Percentiles rank a stretch among this genome's conserved stretches.
Conservation (phyloP, 306 rosid genomes). For the Calophaca sinica region DNA sequence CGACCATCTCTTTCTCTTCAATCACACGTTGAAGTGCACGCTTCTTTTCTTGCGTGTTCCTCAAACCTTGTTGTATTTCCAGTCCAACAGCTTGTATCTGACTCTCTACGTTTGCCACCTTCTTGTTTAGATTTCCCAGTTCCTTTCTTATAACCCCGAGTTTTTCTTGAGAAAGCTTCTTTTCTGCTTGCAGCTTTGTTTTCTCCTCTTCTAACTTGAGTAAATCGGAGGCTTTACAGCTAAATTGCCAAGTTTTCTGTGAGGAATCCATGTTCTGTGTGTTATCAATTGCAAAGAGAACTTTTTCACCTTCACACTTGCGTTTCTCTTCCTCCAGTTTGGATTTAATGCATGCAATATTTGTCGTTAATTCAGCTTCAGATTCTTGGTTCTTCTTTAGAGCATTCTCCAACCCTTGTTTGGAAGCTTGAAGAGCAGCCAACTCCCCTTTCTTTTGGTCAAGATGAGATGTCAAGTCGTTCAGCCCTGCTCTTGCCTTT, state of each 20-base stretch:
- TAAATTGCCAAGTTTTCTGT: constrained; percentile 60
- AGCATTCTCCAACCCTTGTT: constrained; percentile 62
- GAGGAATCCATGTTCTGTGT: constrained; percentile 62
- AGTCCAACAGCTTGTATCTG: constrained; percentile 45
- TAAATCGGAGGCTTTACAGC: constrained; percentile 54
- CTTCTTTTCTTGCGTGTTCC: constrained; percentile 46
- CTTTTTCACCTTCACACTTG: constrained; percentile 78
- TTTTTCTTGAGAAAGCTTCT: constrained; percentile 52
- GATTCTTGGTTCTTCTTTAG: constrained; percentile 59
- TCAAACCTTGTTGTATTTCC: constrained; percentile 49
- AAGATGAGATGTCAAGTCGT: constrained; percentile 56
- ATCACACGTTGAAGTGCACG: constrained; percentile 49
- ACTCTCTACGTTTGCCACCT: constrained; percentile 42
- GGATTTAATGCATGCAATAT: constrained; percentile 60
- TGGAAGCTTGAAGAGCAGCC: constrained; percentile 57
- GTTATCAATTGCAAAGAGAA: constrained; percentile 80
- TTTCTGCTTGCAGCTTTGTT: constrained; percentile 54
- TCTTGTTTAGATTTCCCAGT: constrained; percentile 52
- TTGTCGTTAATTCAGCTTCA: constrained; percentile 61
- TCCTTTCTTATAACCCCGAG: constrained; percentile 52
- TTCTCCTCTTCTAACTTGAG: constrained; percentile 60
- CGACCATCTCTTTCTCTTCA: constrained; percentile 56
- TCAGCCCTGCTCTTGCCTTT: constrained; percentile 63
- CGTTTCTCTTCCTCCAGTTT: constrained; percentile 81
- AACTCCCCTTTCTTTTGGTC: constrained; percentile 64